These are phyloP conservation scores for Obba rivulosa DNA, from an alignment of 768 basidiomycete genomes.

Conservation along the genomic window DNA sequence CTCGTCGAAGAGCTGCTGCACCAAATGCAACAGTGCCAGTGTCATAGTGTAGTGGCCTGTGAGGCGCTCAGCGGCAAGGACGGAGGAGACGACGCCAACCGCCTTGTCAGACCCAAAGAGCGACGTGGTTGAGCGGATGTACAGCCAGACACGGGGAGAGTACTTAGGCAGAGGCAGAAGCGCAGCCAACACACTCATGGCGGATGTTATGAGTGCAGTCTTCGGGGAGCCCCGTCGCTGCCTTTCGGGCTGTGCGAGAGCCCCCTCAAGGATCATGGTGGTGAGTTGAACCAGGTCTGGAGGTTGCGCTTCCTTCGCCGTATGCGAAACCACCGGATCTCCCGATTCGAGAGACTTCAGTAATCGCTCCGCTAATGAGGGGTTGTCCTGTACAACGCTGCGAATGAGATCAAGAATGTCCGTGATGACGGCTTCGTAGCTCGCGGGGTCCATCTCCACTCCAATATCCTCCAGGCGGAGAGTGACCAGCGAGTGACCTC, in stretches of 20 bases:
- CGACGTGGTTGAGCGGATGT: conserved; percentile 71
- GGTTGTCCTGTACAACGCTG: conserved; percentile 68
- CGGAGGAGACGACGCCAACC: conserved; percentile 54
- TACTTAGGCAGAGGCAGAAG: conserved; percentile 69
- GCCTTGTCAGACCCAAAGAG: conserved; percentile 65
- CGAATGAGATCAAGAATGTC: conserved; percentile 77
- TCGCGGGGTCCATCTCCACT: conserved; percentile 57
- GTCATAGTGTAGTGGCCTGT: conserved; percentile 81
- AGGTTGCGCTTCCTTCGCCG: conserved; percentile 46
- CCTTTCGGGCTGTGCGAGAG: conserved; percentile 34
- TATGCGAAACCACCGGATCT: conserved; percentile 46
- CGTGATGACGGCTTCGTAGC: conserved; percentile 61
- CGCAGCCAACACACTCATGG: conserved; percentile 76
- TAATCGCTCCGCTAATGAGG: conserved; percentile 55
- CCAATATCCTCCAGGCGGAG: conserved; percentile 65
- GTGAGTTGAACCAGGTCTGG: conserved; percentile 77
- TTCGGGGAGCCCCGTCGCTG: conserved; percentile 33
- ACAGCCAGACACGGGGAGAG: conserved; percentile 85
- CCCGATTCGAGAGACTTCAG: conserved; percentile 63
- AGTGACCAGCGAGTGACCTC: conserved; percentile 17
- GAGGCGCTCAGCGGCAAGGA: conserved; percentile 65
- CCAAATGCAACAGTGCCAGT: conserved; percentile 68
- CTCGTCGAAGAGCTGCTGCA: conserved; percentile 71
- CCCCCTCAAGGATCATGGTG: conserved; percentile 77
- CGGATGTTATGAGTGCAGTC: conserved; percentile 67